These are phyloP conservation scores for Marasmius sp. DNA, from an alignment of 1,284 basidiomycete genomes.

Conservation along the genomic window DNA sequence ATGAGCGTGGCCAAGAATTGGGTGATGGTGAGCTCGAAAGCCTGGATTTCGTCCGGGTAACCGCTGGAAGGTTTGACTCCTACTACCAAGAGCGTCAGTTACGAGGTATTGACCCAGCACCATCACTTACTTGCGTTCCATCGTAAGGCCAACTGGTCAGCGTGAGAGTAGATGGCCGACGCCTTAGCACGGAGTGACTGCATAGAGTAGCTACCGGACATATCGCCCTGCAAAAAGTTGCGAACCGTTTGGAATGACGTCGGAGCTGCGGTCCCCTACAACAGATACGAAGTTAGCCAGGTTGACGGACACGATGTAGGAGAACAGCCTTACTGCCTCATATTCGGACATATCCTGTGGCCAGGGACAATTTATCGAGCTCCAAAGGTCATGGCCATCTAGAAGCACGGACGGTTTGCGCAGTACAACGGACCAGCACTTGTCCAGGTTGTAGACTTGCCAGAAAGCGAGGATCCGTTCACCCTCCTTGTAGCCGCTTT, in stretches of 20 bases:
- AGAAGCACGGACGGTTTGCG: constrained; percentile 56
- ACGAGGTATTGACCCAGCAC: constrained; percentile 15
- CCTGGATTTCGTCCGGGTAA: constrained; percentile 56
- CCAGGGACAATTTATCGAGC: constrained; percentile 65
- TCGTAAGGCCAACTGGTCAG: constrained; percentile 55
- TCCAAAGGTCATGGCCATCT: constrained; percentile 43
- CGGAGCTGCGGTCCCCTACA: constrained; percentile 56
- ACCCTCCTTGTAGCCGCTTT: constrained; percentile 54
- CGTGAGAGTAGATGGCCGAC: constrained; percentile 69
- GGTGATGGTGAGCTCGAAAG: constrained; percentile 60
- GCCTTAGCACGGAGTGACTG: constrained; percentile 70
- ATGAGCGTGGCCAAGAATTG: constrained; percentile 63
- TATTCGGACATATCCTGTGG: constrained; percentile 61
- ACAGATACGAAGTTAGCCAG: constrained; percentile 4
- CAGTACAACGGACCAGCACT: constrained; percentile 63
- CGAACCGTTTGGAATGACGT: constrained; percentile 56
- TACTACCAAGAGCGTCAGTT: constrained; percentile 14
- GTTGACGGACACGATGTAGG: not conserved
- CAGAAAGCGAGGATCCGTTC: constrained; percentile 70
- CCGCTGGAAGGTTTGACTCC: constrained; percentile 43
- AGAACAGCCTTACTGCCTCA: constrained; percentile 43
- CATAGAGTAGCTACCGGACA: constrained; percentile 59
- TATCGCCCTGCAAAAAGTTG: constrained; percentile 60
- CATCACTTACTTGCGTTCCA: constrained; percentile 57
- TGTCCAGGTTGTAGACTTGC: constrained; percentile 69